These are phyloP conservation scores for Chlorella sp. DNA, from an alignment of 139 green algal genomes.

Conservation along the genomic window DNA sequence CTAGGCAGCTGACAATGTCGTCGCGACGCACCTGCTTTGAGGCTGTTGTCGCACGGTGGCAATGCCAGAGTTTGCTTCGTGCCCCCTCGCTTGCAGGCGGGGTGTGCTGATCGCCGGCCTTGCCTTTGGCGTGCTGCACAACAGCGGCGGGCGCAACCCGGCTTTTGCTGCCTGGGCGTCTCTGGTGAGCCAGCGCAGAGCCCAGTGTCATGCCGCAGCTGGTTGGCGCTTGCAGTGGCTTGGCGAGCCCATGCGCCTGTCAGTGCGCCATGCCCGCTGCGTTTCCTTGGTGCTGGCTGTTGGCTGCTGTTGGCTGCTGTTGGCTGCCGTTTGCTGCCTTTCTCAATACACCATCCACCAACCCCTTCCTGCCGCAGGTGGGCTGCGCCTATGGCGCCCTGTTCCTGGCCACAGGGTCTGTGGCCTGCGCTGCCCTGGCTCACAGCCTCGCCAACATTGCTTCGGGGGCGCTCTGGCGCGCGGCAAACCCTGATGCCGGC, in stretches of 20 bases:
- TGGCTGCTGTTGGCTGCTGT: no score
- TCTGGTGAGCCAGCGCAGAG: no score
- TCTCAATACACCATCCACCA: no score
- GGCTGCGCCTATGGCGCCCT: conserved; percentile 72
- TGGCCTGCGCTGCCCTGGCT: conserved; percentile 69
- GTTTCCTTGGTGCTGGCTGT: no score
- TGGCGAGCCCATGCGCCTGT: no score
- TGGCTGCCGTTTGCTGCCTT: no score
- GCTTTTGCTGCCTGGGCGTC: conserved; percentile 81
- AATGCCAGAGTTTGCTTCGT: background rate
- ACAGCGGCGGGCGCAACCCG: conserved; percentile 75
- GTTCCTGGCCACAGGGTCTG: conserved; percentile 64
- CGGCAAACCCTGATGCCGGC: background rate
- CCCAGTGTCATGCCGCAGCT: no score
- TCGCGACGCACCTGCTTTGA: no score
- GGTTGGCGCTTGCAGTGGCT: no score
- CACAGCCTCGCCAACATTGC: conserved; percentile 75
- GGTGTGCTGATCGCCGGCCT: conserved; percentile 70
- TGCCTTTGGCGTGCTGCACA: conserved; percentile 81
- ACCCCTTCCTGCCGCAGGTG: conserved; percentile 46
- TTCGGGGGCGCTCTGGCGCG: conserved; percentile 68
- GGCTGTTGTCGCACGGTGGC: no score
- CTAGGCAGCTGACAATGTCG: no score
- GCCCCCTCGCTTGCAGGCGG: conserved; percentile 38
- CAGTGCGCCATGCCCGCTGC: no score